phyloP scores from a whole-genome alignment of 2,329 filamentous ascomycete species.

The Davidsoniella virescens region DNA sequence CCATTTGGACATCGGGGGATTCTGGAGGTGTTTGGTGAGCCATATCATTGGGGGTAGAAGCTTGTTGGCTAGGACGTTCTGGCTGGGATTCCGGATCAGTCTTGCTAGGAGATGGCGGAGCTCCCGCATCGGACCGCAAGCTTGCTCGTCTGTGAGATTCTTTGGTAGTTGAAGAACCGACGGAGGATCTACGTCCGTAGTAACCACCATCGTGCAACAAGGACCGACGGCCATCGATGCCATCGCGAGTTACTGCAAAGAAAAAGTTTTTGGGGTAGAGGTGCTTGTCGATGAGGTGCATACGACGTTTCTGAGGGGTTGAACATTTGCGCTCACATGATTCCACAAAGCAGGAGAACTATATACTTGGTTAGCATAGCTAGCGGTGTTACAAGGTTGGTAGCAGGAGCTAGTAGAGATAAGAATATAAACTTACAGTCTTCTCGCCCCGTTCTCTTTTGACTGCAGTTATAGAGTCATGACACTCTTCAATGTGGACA shows the following conservation, averaged over 20 bases:
- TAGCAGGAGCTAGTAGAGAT: not conserved
- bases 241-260: slow-evolving; percentile 71
- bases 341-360: slow-evolving; percentile 85
- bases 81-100: not conserved
- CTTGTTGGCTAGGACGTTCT: not conserved
- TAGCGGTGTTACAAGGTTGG: not conserved
- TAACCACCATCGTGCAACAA: slow-evolving; percentile 49
- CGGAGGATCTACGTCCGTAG: slow-evolving; percentile 32
- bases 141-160: slow-evolving; percentile 14
- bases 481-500: slow-evolving; percentile 79
- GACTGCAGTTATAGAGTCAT: slow-evolving; percentile 63
- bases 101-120: slow-evolving; percentile 1
- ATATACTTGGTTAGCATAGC: slow-evolving; percentile 11
- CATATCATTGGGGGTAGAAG: not conserved
- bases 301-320: slow-evolving; percentile 65
- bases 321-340: slow-evolving; percentile 72
- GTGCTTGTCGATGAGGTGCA: slow-evolving; percentile 90
- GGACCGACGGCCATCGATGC: slow-evolving; percentile 72
- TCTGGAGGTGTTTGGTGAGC: not conserved
- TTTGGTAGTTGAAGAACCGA: slow-evolving; percentile 21
- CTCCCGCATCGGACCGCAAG: slow-evolving; percentile 1
- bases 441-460: slow-evolving; percentile 68
- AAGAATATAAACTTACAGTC: slow-evolving; percentile 41
- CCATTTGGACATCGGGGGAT: slow-evolving; percentile 37
- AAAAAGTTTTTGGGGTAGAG: slow-evolving; percentile 79